A percentile compares a stretch with the other conserved stretches of the same genome.
Evolutionary conservation across 2,329 filamentous ascomycete species (phyloP).

Genomic region (Purpureocillium takamizusanense): DNA sequence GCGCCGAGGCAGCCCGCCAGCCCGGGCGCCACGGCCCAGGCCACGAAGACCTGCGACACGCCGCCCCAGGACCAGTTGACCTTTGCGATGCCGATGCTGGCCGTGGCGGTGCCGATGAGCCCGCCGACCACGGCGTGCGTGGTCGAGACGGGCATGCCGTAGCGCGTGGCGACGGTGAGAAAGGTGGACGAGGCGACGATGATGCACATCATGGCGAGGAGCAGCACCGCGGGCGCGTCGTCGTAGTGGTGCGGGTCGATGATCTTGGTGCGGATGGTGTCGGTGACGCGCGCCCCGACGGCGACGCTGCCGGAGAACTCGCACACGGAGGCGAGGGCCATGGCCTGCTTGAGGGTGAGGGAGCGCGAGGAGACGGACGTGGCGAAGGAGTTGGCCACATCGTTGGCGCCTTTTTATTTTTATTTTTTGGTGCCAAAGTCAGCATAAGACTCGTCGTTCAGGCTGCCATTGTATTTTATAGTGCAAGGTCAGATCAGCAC

Average conservation of each 20-base stretch:
- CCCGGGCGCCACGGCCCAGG: slow-evolving; percentile 26
- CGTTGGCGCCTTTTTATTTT: slow-evolving; percentile 30
- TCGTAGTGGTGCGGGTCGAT: slow-evolving; percentile 33
- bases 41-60: slow-evolving; percentile 27
- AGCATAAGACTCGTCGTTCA: no score
- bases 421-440: no score
- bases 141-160: slow-evolving; percentile 44
- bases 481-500: neutral
- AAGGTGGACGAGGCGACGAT: slow-evolving; percentile 41
- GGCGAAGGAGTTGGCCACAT: slow-evolving; percentile 39
- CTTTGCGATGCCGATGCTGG: slow-evolving; percentile 23
- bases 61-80: slow-evolving; percentile 28
- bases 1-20: slow-evolving; percentile 23
- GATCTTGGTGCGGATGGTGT: slow-evolving; percentile 38
- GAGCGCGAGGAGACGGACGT: slow-evolving; percentile 36
- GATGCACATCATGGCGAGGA: slow-evolving; percentile 46
- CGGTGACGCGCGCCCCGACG: slow-evolving; percentile 26
- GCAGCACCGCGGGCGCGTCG: slow-evolving; percentile 34
- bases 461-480: no score
- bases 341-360: slow-evolving; percentile 36
- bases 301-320: slow-evolving; percentile 34
- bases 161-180: slow-evolving; percentile 40
- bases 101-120: slow-evolving; percentile 24
- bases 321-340: slow-evolving; percentile 31
- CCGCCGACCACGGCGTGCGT: slow-evolving; percentile 42